Conservation (phyloP, 2,329 filamentous ascomycete genomes). For the Verruconis gallopava region DNA sequence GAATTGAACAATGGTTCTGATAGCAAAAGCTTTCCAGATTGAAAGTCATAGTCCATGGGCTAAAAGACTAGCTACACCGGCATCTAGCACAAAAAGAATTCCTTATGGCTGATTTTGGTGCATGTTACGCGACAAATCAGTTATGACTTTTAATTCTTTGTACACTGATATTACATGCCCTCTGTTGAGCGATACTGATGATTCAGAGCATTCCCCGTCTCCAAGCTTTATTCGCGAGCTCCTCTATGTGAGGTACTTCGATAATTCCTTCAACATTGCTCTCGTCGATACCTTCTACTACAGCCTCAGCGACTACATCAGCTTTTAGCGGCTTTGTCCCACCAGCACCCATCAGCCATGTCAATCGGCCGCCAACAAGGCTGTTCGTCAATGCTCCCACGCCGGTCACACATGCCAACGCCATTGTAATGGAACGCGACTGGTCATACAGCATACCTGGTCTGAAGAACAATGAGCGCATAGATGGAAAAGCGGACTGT, state of each 20-base stretch:
- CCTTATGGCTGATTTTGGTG: no score
- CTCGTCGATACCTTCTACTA: slow-evolving; percentile 9
- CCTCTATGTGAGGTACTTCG: slow-evolving; percentile 68
- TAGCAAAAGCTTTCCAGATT: no score
- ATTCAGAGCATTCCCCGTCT: slow-evolving; percentile 85
- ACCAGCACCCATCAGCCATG: slow-evolving; percentile 44
- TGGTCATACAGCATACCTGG: slow-evolving; percentile 83
- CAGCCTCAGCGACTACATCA: slow-evolving; percentile 11
- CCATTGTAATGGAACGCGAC: slow-evolving; percentile 68
- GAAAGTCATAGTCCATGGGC: no score
- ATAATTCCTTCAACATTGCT: slow-evolving; percentile 58
- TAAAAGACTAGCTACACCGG: no score
- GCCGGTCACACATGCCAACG: slow-evolving; percentile 66
- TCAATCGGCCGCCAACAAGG: slow-evolving; percentile 62
- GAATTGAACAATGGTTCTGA: no score
- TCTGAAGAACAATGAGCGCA: slow-evolving; percentile 72
- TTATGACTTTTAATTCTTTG: no score
- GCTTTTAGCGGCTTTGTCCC: slow-evolving; percentile 12
- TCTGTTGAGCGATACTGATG: no score
- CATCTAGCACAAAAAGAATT: no score
- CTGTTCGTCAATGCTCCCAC: slow-evolving; percentile 65
- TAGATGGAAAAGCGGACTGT: slow-evolving; percentile 53
- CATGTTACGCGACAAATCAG: no score
- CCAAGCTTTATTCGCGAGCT: slow-evolving; percentile 71
- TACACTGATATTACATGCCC: no score